A percentile compares a stretch with the other conserved stretches of the same genome.
These are phyloP conservation scores for Cladophialophora immunda DNA, from an alignment of 2,329 filamentous ascomycete species.

Conservation along the genomic window DNA sequence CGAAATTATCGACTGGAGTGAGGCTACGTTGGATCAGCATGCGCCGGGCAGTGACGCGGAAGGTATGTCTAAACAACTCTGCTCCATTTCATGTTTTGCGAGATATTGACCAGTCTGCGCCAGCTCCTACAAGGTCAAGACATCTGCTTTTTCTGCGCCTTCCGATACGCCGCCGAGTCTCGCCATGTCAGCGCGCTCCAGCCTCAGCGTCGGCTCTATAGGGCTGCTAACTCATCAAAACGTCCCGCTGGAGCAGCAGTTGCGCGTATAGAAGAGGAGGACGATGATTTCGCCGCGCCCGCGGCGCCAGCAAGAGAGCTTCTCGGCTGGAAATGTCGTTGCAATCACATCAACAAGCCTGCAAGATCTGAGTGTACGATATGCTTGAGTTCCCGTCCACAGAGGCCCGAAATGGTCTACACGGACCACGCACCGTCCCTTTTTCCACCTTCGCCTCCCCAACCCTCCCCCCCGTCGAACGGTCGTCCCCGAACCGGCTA, in stretches of 20 bases:
- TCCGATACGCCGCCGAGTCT: slow-evolving; percentile 40
- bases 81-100: background rate
- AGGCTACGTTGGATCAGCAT: slow-evolving; percentile 22
- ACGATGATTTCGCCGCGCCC: slow-evolving; percentile 35
- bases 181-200: slow-evolving; percentile 38
- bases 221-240: slow-evolving; percentile 42
- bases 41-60: slow-evolving; percentile 32
- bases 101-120: slow-evolving; percentile 14
- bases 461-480: background rate
- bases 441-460: slow-evolving; percentile 8
- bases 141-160: slow-evolving; percentile 50
- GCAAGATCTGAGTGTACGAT: slow-evolving; percentile 41
- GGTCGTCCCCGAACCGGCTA: background rate
- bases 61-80: slow-evolving; percentile 13
- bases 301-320: slow-evolving; percentile 23
- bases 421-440: slow-evolving; percentile 11
- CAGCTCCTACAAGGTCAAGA: slow-evolving; percentile 51
- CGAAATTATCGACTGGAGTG: background rate
- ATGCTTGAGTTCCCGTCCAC: slow-evolving; percentile 44
- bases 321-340: slow-evolving; percentile 32
- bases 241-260: slow-evolving; percentile 45
- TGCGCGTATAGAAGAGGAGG: slow-evolving; percentile 37
- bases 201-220: slow-evolving; percentile 47
- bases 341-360: slow-evolving; percentile 35
- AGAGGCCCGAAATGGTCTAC: slow-evolving; percentile 29